Evolutionary conservation across 108 stramenopile genomes (phyloP).

Genomic region (Nitzschia sp.): DNA sequence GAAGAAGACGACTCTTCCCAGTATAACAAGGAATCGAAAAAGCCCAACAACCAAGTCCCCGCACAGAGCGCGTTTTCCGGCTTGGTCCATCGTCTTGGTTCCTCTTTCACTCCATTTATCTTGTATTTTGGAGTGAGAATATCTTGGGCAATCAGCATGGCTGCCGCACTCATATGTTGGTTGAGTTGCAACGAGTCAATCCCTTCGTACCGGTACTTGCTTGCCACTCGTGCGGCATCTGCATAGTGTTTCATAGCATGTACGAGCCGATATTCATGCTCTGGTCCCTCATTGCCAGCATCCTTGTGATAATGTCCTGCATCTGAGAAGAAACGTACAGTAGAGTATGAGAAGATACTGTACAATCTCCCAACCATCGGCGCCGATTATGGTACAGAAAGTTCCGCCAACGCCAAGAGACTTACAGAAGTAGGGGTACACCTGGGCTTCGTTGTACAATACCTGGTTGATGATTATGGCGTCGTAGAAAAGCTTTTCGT

Average conservation of each 20-base stretch:
- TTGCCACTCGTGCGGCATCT: conserved; percentile 44
- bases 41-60: conserved; percentile 46
- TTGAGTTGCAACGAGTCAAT: conserved; percentile 44
- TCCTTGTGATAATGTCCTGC: conserved; percentile 64
- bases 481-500: conserved; percentile 50
- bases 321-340: conserved; percentile 12
- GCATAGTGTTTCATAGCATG: conserved; percentile 50
- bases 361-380: not conserved
- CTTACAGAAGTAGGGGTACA: conserved; percentile 48
- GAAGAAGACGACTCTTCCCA: conserved; percentile 38
- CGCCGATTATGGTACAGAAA: not conserved
- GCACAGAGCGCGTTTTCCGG: conserved; percentile 43
- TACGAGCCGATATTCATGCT: conserved; percentile 50
- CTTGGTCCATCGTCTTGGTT: conserved; percentile 30
- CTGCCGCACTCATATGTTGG: conserved; percentile 49
- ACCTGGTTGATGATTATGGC: conserved; percentile 40
- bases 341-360: not conserved
- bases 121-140: conserved; percentile 31
- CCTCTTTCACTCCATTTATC: not conserved
- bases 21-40: conserved; percentile 47
- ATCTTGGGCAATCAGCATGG: conserved; percentile 44
- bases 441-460: conserved; percentile 41
- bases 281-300: conserved; percentile 35
- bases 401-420: not conserved
- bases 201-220: conserved; percentile 45